A percentile compares a stretch with the other conserved stretches of the same genome.
These are phyloP conservation scores for Naumovozyma castellii DNA, from an alignment of 805 yeast species.

Conservation along the genomic window DNA sequence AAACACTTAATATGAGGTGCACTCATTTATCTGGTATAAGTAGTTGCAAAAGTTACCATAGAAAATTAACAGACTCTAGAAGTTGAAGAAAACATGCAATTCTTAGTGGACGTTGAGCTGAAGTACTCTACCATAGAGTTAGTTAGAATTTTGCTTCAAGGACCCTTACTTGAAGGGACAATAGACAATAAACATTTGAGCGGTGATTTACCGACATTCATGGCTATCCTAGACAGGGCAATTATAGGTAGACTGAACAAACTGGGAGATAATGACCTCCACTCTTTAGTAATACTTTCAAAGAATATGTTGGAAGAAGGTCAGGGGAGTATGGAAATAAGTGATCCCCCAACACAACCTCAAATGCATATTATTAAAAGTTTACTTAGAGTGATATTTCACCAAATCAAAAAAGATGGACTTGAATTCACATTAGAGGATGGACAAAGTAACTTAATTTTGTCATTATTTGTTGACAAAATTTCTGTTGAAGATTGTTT, in stretches of 20 bases:
- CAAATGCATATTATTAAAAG: slow-evolving; percentile 19
- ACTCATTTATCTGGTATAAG: too few relatives aligned
- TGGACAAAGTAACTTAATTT: slow-evolving; percentile 19
- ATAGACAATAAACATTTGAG: neutral
- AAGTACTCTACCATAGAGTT: slow-evolving; percentile 9
- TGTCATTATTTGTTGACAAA: slow-evolving; percentile 20
- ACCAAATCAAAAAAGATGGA: slow-evolving; percentile 8
- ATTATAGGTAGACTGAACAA: slow-evolving; percentile 10
- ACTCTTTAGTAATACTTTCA: slow-evolving; percentile 8
- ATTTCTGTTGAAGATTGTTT: slow-evolving; percentile 5
- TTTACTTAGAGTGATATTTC: slow-evolving; percentile 18
- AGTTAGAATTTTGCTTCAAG: slow-evolving; percentile 5
- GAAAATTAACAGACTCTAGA: neutral
- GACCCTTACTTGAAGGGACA: too few relatives aligned
- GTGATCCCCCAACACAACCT: slow-evolving; percentile 19
- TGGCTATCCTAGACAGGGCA: slow-evolving; percentile 9
- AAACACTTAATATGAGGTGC: too few relatives aligned
- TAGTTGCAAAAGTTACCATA: too few relatives aligned
- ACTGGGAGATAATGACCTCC: slow-evolving; percentile 2
- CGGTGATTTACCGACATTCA: slow-evolving; percentile 1
- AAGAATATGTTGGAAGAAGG: slow-evolving; percentile 15
- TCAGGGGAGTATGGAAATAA: slow-evolving; percentile 20
- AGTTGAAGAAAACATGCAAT: slow-evolving; percentile 10
- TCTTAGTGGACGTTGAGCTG: slow-evolving; percentile 13
- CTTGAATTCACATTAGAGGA: slow-evolving; percentile 7